A percentile compares a stretch with the other conserved stretches of the same genome.
phyloP scores from a whole-genome alignment of 1,284 basidiomycete genomes.

The Coniferiporia weirii region DNA sequence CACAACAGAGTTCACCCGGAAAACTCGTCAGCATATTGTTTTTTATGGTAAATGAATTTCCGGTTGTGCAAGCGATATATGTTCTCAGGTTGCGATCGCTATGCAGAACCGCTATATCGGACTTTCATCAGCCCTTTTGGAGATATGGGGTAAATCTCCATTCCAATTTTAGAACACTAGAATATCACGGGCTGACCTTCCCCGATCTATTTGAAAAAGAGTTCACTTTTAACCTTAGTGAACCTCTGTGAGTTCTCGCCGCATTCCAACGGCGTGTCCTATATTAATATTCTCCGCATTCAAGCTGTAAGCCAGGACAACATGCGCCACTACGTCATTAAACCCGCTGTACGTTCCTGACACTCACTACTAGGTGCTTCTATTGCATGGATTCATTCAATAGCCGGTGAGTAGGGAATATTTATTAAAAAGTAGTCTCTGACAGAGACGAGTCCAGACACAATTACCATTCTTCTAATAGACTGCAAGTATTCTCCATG shows the following conservation, averaged over 20 bases:
- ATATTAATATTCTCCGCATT: background rate
- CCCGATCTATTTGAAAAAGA: background rate
- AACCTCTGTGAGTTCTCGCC: background rate
- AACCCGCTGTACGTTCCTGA: background rate
- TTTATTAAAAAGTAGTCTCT: no score
- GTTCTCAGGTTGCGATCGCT: background rate
- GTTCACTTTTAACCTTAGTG: background rate
- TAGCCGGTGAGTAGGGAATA: background rate
- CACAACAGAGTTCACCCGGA: background rate
- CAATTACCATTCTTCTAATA: background rate
- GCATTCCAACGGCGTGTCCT: background rate
- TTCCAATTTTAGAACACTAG: background rate
- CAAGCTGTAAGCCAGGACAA: background rate
- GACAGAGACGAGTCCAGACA: no score
- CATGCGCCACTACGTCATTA: no score
- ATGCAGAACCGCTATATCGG: slow-evolving; percentile 7
- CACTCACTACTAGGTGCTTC: background rate
- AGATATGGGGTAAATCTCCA: background rate
- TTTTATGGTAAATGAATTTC: background rate
- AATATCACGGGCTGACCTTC: background rate
- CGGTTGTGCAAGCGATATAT: no score
- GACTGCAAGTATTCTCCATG: background rate
- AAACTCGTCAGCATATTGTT: background rate
- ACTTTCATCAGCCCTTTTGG: background rate
- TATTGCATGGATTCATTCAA: slow-evolving; percentile 1